Evolutionary conservation across 2,329 filamentous ascomycete genomes (phyloP).

Genomic region (Sclerotinia borealis): DNA sequence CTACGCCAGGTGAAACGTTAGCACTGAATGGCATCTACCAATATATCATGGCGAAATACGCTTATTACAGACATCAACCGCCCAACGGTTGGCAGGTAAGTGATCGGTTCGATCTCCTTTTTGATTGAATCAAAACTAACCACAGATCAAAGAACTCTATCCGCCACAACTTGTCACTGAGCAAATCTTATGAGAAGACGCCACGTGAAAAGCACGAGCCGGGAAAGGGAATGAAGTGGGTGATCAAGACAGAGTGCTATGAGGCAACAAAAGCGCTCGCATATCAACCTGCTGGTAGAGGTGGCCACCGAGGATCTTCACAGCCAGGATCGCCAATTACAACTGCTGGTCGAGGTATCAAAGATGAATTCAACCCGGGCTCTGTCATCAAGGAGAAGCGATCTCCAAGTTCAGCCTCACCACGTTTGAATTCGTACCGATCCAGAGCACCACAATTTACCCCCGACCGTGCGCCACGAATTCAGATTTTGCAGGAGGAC

Average conservation of each 20-base stretch:
- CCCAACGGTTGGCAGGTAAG: conserved; percentile 82
- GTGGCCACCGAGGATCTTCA: conserved; percentile 61
- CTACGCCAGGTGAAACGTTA: conserved; percentile 78
- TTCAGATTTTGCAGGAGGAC: conserved; percentile 22
- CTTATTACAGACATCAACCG: conserved; percentile 78
- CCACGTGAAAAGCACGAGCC: conserved; percentile 89
- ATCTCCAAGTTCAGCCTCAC: conserved; percentile 48
- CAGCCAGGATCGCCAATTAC: conserved; percentile 60
- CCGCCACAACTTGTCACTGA: conserved; percentile 89
- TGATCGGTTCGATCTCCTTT: conserved; percentile 13
- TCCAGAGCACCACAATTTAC: conserved; percentile 45
- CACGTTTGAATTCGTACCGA: conserved; percentile 45
- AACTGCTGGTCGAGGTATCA: conserved; percentile 52
- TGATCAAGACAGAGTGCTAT: conserved; percentile 74
- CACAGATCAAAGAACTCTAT: conserved; percentile 71
- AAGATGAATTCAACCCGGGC: conserved; percentile 44
- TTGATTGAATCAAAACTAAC: neutral
- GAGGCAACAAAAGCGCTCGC: conserved; percentile 59
- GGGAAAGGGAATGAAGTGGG: conserved; percentile 99
- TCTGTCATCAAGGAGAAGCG: conserved; percentile 53
- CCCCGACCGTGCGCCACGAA: conserved; percentile 47
- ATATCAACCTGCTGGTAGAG: conserved; percentile 44
- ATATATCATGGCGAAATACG: conserved; percentile 85
- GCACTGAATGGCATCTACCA: conserved; percentile 90
- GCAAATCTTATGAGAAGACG: conserved; percentile 91